Base-by-base conservation (phyloP, 2,329 filamentous ascomycete species). In the Dothistroma pini region DNA sequence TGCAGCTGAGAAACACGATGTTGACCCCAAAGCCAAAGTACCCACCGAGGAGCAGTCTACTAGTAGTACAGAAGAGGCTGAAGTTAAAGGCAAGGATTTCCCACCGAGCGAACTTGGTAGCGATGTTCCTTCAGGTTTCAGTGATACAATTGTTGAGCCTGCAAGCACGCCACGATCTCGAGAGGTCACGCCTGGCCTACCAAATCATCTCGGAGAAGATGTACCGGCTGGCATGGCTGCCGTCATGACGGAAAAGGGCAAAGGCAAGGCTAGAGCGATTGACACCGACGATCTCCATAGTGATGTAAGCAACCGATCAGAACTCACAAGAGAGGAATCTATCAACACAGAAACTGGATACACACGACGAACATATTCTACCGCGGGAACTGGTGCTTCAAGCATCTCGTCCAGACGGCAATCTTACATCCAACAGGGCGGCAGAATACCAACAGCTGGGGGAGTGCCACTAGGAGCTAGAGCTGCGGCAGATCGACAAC, bases 21-120 rank as follows among this genome's bases (percentile, higher is more conserved):
- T 49, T 5, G 44, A 59, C 19, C 48, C 63, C 2, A 48, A 51
- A 25, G 38, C 58, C 29, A 47, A 50, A 16, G 31, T 47, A 9
- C 14, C 21, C 5, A 32, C 19, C 14, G 25, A 50, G 38, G 47
- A 47, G n/a, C 44, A 25, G 31, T 11, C 44, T n/a, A 38, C 9
- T 25, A 19, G 21, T 8, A 22, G 25, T 44, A 34, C 32, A 11
- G 53, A 59, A 25, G 54, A 44, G 32, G 48, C 48, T 16, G 51
- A 21, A 12, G 9, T n/a, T 12, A 2, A 21, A 19, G 9, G 44
- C n/a, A 34, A 11, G 14, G 35, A 54, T 21, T 52, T 64, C 12
- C 63, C 61, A 49, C 65, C 65, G 3, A 65, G 65, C 29, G 58
- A 65, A 31, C 58, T 63, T 11, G 56, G 60, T 14, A 21, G 19